These are phyloP conservation scores for Paramecium primaurelia DNA, from an alignment of 73 alveolate species.

Conservation along the genomic window DNA sequence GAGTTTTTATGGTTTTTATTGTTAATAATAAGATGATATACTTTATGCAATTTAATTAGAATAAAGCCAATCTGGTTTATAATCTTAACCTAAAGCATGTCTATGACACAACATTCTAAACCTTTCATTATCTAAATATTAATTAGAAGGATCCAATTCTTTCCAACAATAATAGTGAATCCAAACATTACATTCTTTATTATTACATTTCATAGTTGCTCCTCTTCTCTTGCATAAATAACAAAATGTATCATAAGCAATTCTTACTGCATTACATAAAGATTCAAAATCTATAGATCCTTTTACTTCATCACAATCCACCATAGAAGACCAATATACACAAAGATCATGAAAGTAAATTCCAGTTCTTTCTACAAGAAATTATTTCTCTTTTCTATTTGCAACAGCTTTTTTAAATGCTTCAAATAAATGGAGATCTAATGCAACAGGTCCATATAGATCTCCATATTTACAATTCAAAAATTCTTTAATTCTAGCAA, in stretches of 20 bases:
- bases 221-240: slow-evolving; percentile 27
- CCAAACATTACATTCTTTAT: background rate
- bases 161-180: slow-evolving; percentile 21
- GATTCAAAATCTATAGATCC: background rate
- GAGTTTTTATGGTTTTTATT: background rate
- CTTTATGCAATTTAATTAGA: background rate
- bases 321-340: slow-evolving; percentile 11
- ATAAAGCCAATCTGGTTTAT: background rate
- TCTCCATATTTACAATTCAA: slow-evolving; percentile 12
- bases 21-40: background rate
- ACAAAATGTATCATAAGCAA: background rate
- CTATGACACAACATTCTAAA: background rate
- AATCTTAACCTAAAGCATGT: background rate
- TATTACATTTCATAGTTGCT: slow-evolving; percentile 26
- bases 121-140: background rate
- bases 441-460: background rate
- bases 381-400: background rate
- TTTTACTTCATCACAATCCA: background rate
- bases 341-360: slow-evolving; percentile 31
- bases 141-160: background rate
- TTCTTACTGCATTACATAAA: background rate
- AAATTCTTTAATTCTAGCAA: slow-evolving; percentile 31
- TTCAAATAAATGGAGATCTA: background rate
- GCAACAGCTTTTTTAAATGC: background rate
- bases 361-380: background rate